These are phyloP conservation scores for Tanozyma kutaoensis DNA, from an alignment of 805 yeast genomes.

Conservation along the genomic window DNA sequence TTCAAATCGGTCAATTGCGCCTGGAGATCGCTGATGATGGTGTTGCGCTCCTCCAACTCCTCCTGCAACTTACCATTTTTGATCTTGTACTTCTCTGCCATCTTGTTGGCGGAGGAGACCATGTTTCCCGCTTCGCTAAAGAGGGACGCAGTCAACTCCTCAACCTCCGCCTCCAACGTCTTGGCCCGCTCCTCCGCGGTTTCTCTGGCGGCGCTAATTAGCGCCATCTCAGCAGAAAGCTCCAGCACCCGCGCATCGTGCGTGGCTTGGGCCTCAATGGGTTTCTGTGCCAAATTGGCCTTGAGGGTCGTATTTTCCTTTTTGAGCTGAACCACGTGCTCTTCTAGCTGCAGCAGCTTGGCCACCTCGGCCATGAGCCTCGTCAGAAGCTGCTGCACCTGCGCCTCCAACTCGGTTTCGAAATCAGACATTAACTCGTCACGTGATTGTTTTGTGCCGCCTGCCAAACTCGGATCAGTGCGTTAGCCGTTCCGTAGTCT, in stretches of 20 bases:
- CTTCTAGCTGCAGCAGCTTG: conserved; percentile 43
- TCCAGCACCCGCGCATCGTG: too few relatives aligned
- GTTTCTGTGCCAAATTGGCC: neutral
- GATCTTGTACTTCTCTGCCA: conserved; percentile 43
- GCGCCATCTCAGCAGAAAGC: too few relatives aligned
- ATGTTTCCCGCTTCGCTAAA: conserved; percentile 77
- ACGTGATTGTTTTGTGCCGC: too few relatives aligned
- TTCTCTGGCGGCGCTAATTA: too few relatives aligned
- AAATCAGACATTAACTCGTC: conserved; percentile 8
- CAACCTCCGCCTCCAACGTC: conserved; percentile 58
- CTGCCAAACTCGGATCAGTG: too few relatives aligned
- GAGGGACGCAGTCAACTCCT: conserved; percentile 62
- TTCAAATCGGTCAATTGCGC: conserved; percentile 60
- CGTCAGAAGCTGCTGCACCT: conserved; percentile 45
- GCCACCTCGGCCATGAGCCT: conserved; percentile 47
- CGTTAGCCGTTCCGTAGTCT: too few relatives aligned
- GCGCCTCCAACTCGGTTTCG: conserved; percentile 33
- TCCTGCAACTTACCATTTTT: conserved; percentile 42
- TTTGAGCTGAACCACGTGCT: conserved; percentile 25
- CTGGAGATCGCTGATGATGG: conserved; percentile 48
- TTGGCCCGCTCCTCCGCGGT: conserved; percentile 46
- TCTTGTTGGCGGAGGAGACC: conserved; percentile 69
- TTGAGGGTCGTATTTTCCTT: conserved; percentile 12
- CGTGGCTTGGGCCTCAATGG: neutral
- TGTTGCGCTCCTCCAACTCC: conserved; percentile 54